A percentile compares a stretch with the other conserved stretches of the same genome.
These are phyloP conservation scores for Spongospora subterranea DNA, from an alignment of 208 protist species.

Conservation along the genomic window DNA sequence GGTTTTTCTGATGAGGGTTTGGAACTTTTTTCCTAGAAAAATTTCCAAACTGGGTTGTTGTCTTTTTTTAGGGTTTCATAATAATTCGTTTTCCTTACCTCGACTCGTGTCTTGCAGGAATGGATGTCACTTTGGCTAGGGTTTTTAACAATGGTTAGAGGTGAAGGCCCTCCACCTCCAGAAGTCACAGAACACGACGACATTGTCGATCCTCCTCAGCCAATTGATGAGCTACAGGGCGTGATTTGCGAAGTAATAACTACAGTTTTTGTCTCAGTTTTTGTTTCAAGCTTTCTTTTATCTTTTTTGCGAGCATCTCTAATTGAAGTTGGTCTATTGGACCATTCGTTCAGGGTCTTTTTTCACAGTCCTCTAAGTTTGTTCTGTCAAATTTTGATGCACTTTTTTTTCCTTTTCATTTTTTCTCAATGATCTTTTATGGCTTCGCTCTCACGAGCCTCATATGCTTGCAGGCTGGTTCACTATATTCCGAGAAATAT, in stretches of 20 bases:
- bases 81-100: too few relatives aligned
- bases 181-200: not conserved
- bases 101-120: not conserved
- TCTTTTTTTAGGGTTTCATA: too few relatives aligned
- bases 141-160: not conserved
- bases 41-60: too few relatives aligned
- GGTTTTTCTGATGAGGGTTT: too few relatives aligned
- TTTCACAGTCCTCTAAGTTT: too few relatives aligned
- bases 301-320: not conserved
- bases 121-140: conserved; percentile 1
- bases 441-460: too few relatives aligned
- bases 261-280: not conserved
- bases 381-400: too few relatives aligned
- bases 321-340: not conserved
- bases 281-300: not conserved
- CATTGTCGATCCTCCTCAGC: not conserved
- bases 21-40: too few relatives aligned
- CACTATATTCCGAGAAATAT: conserved; percentile 54
- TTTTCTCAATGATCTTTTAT: too few relatives aligned
- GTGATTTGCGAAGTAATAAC: conserved; percentile 32
- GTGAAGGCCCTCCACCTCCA: not conserved
- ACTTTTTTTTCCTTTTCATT: too few relatives aligned
- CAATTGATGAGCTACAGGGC: conserved; percentile 22
- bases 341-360: too few relatives aligned
- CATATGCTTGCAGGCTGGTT: not conserved